Percentiles rank a stretch among this genome's conserved stretches.
phyloP scores from a whole-genome alignment of 1,284 basidiomycete genomes.

The Ustilago loliicola region DNA sequence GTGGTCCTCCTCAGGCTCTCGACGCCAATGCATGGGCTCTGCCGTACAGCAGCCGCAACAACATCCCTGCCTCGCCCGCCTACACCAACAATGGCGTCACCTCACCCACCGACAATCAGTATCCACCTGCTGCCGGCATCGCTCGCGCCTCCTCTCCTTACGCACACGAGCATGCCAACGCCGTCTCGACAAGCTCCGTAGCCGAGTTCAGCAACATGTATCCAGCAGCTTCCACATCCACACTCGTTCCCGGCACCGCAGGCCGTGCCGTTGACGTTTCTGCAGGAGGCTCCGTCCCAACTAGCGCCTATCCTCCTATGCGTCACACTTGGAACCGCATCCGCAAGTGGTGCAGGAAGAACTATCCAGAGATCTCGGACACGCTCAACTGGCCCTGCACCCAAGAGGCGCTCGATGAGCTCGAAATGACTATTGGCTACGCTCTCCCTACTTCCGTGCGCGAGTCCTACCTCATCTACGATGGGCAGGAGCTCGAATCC shows the following conservation, averaged over 20 bases:
- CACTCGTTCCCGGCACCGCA: conserved; percentile 37
- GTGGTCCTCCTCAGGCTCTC: conserved; percentile 47
- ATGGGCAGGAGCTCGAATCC: conserved; percentile 68
- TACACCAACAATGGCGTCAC: conserved; percentile 20
- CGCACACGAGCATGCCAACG: conserved; percentile 25
- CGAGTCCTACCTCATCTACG: conserved; percentile 65
- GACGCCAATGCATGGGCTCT: conserved; percentile 55
- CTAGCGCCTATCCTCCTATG: conserved; percentile 62
- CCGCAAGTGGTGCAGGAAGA: conserved; percentile 58
- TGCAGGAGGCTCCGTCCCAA: conserved; percentile 52
- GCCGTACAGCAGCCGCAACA: conserved; percentile 52
- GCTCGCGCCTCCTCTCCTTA: conserved; percentile 36
- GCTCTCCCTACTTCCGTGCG: conserved; percentile 63
- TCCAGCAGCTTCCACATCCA: conserved; percentile 53
- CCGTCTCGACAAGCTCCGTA: conserved; percentile 50
- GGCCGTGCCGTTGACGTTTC: conserved; percentile 30
- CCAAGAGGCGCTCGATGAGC: conserved; percentile 58
- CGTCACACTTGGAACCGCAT: conserved; percentile 68
- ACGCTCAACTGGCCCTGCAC: conserved; percentile 68
- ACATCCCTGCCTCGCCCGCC: conserved; percentile 43
- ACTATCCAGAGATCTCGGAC: conserved; percentile 67
- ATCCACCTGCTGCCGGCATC: conserved; percentile 44
- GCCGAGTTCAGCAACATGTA: conserved; percentile 62
- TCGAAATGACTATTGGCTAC: conserved; percentile 64
- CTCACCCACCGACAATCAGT: conserved; percentile 32